These are phyloP conservation scores for Cryptomeria japonica DNA, from an alignment of 75 land plant genomes.

Conservation along the genomic window DNA sequence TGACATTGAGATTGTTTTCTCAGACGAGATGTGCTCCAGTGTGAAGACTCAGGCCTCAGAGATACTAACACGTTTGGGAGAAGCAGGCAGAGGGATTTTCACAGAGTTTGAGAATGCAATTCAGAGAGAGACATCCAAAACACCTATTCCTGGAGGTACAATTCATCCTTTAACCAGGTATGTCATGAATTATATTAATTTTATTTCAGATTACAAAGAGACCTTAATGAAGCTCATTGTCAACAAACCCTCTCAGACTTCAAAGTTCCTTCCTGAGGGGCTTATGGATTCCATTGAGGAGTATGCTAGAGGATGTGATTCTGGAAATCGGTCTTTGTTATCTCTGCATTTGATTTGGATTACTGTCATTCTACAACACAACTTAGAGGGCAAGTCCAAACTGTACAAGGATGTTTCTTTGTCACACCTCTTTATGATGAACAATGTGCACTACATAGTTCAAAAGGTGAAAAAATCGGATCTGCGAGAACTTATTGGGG, in stretches of 20 bases:
- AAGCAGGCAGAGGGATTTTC: constrained; percentile 41
- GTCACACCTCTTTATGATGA: constrained; percentile 62
- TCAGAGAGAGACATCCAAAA: constrained; percentile 22
- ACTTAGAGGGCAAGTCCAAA: constrained; percentile 44
- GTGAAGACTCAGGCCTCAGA: constrained; percentile 45
- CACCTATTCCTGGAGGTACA: constrained; percentile 49
- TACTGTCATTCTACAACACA: constrained; percentile 34
- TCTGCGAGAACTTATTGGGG: constrained; percentile 38
- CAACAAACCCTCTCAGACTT: constrained; percentile 3
- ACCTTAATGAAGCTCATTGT: constrained; percentile 44
- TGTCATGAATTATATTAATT: constrained; percentile 67
- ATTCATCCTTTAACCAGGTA: constrained; percentile 68
- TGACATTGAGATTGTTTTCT: constrained; percentile 38
- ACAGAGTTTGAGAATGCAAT: constrained; percentile 46
- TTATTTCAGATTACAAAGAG: constrained; percentile 36
- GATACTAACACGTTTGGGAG: constrained; percentile 37
- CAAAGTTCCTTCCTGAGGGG: constrained; percentile 9
- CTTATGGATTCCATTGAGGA: constrained; percentile 1
- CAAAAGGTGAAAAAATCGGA: constrained; percentile 60
- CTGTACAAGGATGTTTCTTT: constrained; percentile 58
- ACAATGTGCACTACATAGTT: constrained; percentile 68
- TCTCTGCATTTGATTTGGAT: constrained; percentile 30
- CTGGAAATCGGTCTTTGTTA: constrained; percentile 14
- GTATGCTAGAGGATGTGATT: neutral
- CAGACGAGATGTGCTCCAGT: constrained; percentile 31